Percentiles rank a stretch among this genome's conserved stretches.
Evolutionary conservation across 192 early-diverging fungal genomes (phyloP).

Genomic region (Dissophora ornata): DNA sequence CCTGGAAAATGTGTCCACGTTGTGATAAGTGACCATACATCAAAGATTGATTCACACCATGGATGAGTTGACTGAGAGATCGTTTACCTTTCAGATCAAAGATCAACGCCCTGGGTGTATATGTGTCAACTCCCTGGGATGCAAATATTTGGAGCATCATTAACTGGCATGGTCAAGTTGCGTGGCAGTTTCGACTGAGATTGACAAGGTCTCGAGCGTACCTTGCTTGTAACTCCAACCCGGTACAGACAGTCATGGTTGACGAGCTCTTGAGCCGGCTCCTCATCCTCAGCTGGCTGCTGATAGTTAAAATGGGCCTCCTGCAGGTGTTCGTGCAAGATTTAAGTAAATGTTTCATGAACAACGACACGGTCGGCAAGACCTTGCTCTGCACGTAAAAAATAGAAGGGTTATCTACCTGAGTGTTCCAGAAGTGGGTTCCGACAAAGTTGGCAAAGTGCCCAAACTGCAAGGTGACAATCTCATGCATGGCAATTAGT

Average conservation of each 20-base stretch:
- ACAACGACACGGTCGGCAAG: too few species aligned
- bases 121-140: constrained; percentile 71
- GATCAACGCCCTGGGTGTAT: constrained; percentile 81
- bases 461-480: constrained; percentile 94
- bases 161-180: not conserved
- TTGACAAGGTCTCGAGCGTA: constrained; percentile 17
- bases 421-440: constrained; percentile 94
- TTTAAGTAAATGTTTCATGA: not conserved
- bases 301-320: constrained; percentile 63
- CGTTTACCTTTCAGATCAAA: constrained; percentile 80
- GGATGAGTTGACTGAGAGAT: too few species aligned
- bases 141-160: not conserved
- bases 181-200: too few species aligned
- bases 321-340: constrained; percentile 32
- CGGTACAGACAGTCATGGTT: constrained; percentile 73
- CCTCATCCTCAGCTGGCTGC: constrained; percentile 37
- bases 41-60: not conserved
- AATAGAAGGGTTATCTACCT: too few species aligned
- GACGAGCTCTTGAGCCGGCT: constrained; percentile 55
- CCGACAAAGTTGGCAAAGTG: constrained; percentile 88
- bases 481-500: constrained; percentile 74
- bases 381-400: too few species aligned
- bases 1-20: constrained; percentile 18
- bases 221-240: constrained; percentile 56
- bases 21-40: not conserved